Base-by-base conservation (phyloP, 805 yeast genomes). In the Teunomyces aglyptinius region DNA sequence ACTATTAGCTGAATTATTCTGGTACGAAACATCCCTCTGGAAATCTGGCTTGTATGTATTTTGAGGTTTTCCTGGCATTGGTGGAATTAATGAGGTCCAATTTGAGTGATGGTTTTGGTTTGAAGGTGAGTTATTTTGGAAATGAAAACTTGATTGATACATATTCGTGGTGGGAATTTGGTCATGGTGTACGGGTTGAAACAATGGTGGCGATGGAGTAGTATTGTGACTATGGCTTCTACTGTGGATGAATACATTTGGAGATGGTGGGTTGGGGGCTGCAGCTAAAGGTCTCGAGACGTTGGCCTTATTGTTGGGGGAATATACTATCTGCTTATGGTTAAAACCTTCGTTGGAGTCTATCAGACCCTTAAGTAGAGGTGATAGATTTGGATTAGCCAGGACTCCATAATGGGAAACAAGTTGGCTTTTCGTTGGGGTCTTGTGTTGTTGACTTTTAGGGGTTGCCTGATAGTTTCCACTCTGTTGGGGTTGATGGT, bases 21-120 rank as follows among this genome's bases (percentile, higher is more conserved):
- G 43, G 16, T n/a, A 22, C 13, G 32, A 19, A 31, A n/a, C 19
- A 8, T 35, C 41, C 13, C 10, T 43, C 19, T 38, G 24, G 4
- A 13, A 31, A 26, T 54, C 50, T 12, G 48, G 48, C 24, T 46
- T 44, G 24, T 53, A 46, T n/a, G 55, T 46, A 3, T 54, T 46
- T 24, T 49, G 46, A 11, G 63, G 59, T 34, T 49, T 52, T 10
- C 57, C 28, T 11, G 65, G 67, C 55, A 64, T 49, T 11, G 71
- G 73, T n/a, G 73, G 71, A 16, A 67, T 67, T 33, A 67, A 54
- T 10, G 65, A 43, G 3, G 47, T 47, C 47, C 47, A 47, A 8
- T 36, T 49, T 8, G 54, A 42, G 27, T 45, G 53, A 7, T 31
- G 40, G 20, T 35, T 40, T 15, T 12, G 24, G 13, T 35, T 35